These are phyloP conservation scores for Rutidosis leptorrhynchoides DNA, from an alignment of 129 eudicot genomes.

Conservation along the genomic window DNA sequence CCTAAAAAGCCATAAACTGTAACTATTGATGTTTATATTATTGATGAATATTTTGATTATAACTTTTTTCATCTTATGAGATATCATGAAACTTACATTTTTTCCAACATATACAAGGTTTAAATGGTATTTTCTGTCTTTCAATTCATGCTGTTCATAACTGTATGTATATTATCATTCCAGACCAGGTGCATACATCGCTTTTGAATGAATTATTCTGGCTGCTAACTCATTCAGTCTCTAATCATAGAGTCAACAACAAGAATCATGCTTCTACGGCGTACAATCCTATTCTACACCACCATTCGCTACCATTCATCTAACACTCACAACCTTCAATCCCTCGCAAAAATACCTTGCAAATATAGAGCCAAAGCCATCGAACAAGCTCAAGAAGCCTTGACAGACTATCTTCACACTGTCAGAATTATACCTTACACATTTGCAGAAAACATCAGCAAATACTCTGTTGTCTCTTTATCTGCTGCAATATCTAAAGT, in stretches of 20 bases:
- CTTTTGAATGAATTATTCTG: neutral
- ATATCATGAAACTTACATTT: neutral
- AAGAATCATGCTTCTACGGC: conserved; percentile 33
- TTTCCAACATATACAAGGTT: neutral
- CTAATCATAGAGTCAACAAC: neutral
- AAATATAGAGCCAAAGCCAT: conserved; percentile 39
- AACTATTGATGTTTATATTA: neutral
- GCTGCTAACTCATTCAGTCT: neutral
- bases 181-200: neutral
- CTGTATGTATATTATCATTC: neutral
- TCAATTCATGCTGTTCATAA: neutral
- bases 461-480: conserved; percentile 44
- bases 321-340: conserved; percentile 17
- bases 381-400: conserved; percentile 46
- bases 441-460: conserved; percentile 59
- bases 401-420: conserved; percentile 40
- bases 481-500: conserved; percentile 42
- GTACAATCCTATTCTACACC: conserved; percentile 9
- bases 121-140: neutral
- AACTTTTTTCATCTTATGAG: no score
- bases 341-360: conserved; percentile 37
- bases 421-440: conserved; percentile 40
- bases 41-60: neutral
- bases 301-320: conserved; percentile 35
- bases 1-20: neutral